A percentile compares a stretch with the other conserved stretches of the same genome.
phyloP scores from a whole-genome alignment of 2,329 filamentous ascomycete species.

The Beauveria australis region DNA sequence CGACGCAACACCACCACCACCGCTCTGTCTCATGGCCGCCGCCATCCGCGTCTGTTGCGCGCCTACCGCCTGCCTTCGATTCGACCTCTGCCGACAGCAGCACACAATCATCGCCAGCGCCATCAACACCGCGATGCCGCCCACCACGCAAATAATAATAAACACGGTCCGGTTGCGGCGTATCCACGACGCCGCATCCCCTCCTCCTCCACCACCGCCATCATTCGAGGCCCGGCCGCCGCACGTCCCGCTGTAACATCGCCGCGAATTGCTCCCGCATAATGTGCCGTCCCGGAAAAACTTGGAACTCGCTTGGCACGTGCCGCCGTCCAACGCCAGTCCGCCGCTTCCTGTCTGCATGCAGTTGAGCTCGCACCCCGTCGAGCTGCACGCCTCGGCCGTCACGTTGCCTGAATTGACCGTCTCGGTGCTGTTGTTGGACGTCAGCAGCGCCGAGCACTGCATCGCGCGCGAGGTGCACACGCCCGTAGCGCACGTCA shows the following conservation, averaged over 20 bases:
- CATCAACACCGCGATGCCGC: neutral
- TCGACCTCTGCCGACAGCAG: neutral
- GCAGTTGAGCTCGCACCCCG: slow-evolving; percentile 14
- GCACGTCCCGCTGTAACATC: slow-evolving; percentile 55
- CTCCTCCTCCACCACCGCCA: neutral
- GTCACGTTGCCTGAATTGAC: slow-evolving; percentile 62
- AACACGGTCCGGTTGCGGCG: neutral
- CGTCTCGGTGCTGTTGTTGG: slow-evolving; percentile 63
- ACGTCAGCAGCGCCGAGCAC: slow-evolving; percentile 70
- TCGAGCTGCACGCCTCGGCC: slow-evolving; percentile 49
- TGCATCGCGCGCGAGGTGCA: slow-evolving; percentile 78
- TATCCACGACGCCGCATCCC: slow-evolving; percentile 6
- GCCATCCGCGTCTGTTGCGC: slow-evolving; percentile 7
- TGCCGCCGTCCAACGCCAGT: neutral
- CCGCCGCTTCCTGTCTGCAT: neutral
- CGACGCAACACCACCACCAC: neutral
- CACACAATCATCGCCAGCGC: neutral
- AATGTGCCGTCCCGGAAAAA: slow-evolving; percentile 80
- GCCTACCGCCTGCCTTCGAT: neutral
- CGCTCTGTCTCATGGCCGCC: slow-evolving; percentile 4
- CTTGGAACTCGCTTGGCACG: slow-evolving; percentile 33
- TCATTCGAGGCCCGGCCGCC: neutral
- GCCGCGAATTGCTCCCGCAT: slow-evolving; percentile 60
- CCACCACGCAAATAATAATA: slow-evolving; percentile 11
- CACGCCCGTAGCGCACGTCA: slow-evolving; percentile 73